Conservation (phyloP, 371 early-diverging fungal species). For the Apophysomyces sp. region DNA sequence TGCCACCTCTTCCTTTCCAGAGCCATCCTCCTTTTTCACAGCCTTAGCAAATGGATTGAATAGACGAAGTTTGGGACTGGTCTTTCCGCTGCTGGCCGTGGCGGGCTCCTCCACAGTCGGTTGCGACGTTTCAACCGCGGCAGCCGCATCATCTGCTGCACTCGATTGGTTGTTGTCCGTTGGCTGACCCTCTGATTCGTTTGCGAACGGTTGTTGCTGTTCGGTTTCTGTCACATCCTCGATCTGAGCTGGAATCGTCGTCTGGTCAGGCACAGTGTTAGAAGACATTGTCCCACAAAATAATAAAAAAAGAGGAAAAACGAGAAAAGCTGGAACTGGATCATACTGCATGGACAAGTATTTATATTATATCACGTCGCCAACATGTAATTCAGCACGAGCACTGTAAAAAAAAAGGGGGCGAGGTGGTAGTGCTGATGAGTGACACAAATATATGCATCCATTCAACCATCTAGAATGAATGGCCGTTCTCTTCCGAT, state of each 20-base stretch:
- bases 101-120: background rate
- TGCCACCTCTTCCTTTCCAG: conserved; percentile 7
- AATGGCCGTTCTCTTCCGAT: background rate
- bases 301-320: background rate
- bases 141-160: background rate
- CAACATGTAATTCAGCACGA: background rate
- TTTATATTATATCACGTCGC: background rate
- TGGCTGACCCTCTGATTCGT: background rate
- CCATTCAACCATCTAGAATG: background rate
- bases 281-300: background rate
- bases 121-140: background rate
- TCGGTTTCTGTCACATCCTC: background rate
- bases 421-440: too few relatives aligned
- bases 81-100: background rate
- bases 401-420: background rate
- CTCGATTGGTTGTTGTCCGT: background rate
- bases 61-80: background rate
- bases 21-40: conserved; percentile 1
- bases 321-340: background rate
- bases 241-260: background rate
- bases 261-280: background rate
- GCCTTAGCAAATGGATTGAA: conserved; percentile 10
- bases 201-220: background rate
- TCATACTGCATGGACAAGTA: background rate
- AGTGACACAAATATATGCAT: background rate